phyloP scores from a whole-genome alignment of 768 basidiomycete species.

The Pleurotus salmoneostramineus region DNA sequence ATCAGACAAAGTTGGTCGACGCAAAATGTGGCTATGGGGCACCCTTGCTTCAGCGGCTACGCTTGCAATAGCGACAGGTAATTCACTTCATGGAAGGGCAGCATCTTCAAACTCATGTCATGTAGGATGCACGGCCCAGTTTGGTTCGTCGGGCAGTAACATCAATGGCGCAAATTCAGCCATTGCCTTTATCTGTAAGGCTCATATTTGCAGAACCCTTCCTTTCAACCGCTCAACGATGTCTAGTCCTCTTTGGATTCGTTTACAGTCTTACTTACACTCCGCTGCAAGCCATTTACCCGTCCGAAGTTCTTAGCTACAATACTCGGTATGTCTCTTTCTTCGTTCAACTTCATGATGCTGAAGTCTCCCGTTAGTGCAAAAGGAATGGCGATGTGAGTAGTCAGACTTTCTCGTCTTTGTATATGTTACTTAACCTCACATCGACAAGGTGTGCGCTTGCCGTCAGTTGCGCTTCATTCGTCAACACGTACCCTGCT shows the following conservation, averaged over 20 bases:
- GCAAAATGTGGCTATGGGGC: slow-evolving; percentile 46
- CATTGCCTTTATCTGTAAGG: slow-evolving; percentile 41
- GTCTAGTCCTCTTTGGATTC: slow-evolving; percentile 47
- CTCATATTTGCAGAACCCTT: not conserved
- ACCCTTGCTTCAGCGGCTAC: slow-evolving; percentile 33
- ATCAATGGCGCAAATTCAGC: slow-evolving; percentile 36
- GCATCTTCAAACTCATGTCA: too few species aligned
- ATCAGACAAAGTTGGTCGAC: slow-evolving; percentile 39
- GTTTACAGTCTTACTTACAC: slow-evolving; percentile 54
- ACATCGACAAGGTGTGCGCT: slow-evolving; percentile 31
- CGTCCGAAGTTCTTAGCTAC: slow-evolving; percentile 51
- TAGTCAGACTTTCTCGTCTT: slow-evolving; percentile 14
- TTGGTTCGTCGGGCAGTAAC: slow-evolving; percentile 30
- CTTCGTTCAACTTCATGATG: not conserved
- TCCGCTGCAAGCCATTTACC: slow-evolving; percentile 55
- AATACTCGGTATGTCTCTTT: slow-evolving; percentile 36
- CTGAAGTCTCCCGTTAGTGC: slow-evolving; percentile 27
- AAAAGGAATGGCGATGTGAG: slow-evolving; percentile 58
- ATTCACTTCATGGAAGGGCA: not conserved
- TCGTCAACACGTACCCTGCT: slow-evolving; percentile 48
- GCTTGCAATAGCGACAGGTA: slow-evolving; percentile 37
- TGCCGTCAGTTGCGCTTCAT: slow-evolving; percentile 37
- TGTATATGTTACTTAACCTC: not conserved
- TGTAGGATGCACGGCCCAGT: slow-evolving; percentile 36
- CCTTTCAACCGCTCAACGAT: not conserved